phyloP scores from a whole-genome alignment of 164 flowering plant species.

The Magnolia sinica region DNA sequence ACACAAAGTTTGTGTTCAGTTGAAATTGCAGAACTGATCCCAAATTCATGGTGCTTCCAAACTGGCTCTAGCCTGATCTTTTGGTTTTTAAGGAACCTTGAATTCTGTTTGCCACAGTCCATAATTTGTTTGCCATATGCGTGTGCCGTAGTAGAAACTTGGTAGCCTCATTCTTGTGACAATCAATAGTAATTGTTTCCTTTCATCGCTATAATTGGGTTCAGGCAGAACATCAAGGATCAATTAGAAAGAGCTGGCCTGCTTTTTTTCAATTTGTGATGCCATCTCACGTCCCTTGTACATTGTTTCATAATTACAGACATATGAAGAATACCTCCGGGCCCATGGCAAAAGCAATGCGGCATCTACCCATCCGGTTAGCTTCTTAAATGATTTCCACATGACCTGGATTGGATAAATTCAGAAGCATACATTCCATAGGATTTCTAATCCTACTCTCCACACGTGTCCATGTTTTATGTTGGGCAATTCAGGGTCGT shows the following conservation, averaged over 20 bases:
- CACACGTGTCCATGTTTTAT: neutral
- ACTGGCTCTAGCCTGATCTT: too few relatives aligned
- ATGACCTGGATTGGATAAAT: neutral
- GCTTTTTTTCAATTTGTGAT: neutral
- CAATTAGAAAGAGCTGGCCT: neutral
- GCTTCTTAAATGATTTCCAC: slow-evolving; percentile 20
- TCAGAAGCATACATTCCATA: neutral
- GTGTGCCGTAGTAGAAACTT: too few relatives aligned
- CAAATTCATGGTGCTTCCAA: too few relatives aligned
- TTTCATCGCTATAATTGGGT: neutral
- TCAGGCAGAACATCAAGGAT: neutral
- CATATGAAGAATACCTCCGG: slow-evolving; percentile 84
- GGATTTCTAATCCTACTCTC: neutral
- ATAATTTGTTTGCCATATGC: too few relatives aligned
- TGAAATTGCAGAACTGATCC: too few relatives aligned
- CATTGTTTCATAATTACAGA: slow-evolving; percentile 36
- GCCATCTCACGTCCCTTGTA: neutral
- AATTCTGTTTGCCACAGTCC: too few relatives aligned
- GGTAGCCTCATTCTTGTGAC: neutral
- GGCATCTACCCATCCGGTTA: slow-evolving; percentile 35
- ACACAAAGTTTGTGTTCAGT: too few relatives aligned
- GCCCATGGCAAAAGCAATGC: slow-evolving; percentile 46
- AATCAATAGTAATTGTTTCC: neutral
- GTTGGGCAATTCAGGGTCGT: neutral
- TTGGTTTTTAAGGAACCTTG: too few relatives aligned